Base-by-base conservation (phyloP, 2,329 filamentous ascomycete genomes). In the Aspergillus spinulosporus region DNA sequence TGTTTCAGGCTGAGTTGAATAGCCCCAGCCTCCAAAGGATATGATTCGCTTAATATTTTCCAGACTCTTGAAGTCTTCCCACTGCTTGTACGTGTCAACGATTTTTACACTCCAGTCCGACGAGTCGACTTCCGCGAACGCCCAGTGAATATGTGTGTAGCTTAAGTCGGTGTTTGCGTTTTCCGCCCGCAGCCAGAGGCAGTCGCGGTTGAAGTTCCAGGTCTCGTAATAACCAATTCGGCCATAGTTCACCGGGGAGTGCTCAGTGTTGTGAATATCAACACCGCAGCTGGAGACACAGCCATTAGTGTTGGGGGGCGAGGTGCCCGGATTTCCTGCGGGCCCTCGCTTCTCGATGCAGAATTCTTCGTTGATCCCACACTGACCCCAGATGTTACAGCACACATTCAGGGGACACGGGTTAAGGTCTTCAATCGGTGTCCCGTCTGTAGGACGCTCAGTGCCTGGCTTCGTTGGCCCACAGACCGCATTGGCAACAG, bases 221-320 rank as follows among this genome's bases (percentile, higher is more conserved):
- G 59, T 61, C 55, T 73, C 68, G 50, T 67, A 77, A 52, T 68
- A 76, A 12, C 48, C 48, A 12, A 50, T 26, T 6, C 48, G 32
- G 3, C 59, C 72, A 40, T 74, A 49, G 6, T 8, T 2, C 8
- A 36, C 5, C 2, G 26, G 11, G 11, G 8, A 4, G 11, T 9
- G 4, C 7, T 36, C 52, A 47, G 66, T 65, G 57, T 71, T 64
- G 53, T 78, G 68, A 39, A 36, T 36, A 12, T 74, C 59, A 36
- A 59, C 63, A 36, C 77, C 73, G 62, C 78, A 76, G 66, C 74
- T 78, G 34, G 67, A 74, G 47, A 78, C 73, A 56, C 74, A 76
- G 34, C 73, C 73, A 55, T 73, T 66, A n/a, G 61, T 68, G 2
- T 69, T 69, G 5, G 64, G 56, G n/a, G 58, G 45, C 7, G 71